Conservation (phyloP, 148 eudicot genomes). For the Persicaria tinctoria region DNA sequence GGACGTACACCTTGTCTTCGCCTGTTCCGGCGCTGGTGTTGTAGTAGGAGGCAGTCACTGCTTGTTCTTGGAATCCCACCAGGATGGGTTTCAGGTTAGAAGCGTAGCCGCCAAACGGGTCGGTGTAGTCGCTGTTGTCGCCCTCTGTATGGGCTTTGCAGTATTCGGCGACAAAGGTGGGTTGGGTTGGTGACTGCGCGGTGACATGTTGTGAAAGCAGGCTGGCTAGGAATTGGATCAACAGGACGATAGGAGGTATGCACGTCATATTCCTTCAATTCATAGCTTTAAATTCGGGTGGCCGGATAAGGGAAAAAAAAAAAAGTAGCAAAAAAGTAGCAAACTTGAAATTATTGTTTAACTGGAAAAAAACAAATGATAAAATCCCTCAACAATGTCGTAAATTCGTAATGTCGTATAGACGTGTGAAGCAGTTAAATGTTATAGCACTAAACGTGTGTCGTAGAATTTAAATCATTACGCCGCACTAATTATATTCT, state of each 20-base stretch:
- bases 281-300: neutral
- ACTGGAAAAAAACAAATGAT: no score
- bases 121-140: neutral
- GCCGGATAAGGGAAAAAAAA: no score
- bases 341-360: neutral
- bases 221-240: neutral
- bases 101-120: neutral
- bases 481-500: no score
- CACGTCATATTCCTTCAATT: neutral
- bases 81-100: neutral
- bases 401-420: no score
- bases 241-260: neutral
- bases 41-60: neutral
- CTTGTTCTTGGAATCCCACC: neutral
- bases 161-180: neutral
- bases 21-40: conserved; percentile 16
- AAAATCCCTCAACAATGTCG: neutral
- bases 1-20: conserved; percentile 16
- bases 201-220: neutral
- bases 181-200: conserved; percentile 4
- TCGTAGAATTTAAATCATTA: neutral
- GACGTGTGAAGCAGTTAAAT: neutral
- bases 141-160: neutral
- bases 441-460: neutral
- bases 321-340: no score